Conservation (phyloP, 345 rosid species). For the Eucalyptus microcorys region DNA sequence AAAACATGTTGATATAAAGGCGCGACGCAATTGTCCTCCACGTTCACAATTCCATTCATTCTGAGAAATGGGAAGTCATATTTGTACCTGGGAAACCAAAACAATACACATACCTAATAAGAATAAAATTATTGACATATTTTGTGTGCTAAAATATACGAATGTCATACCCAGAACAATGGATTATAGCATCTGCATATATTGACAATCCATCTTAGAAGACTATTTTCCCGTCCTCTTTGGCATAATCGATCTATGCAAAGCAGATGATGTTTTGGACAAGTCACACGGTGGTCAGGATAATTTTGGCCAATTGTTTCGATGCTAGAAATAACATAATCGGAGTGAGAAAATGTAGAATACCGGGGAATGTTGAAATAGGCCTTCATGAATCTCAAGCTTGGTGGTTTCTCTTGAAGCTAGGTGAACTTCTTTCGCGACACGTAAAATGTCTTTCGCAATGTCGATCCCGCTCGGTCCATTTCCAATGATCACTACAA, state of each 20-base stretch:
- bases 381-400: background rate
- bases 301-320: background rate
- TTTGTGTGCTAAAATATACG: background rate
- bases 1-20: conserved; percentile 4
- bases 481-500: background rate
- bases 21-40: conserved; percentile 1
- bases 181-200: background rate
- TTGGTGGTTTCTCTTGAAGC: background rate
- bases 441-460: background rate
- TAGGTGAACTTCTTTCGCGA: background rate
- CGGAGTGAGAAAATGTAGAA: background rate
- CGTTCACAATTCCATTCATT: background rate
- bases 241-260: background rate
- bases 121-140: background rate
- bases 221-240: background rate
- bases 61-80: background rate
- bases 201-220: background rate
- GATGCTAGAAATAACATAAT: background rate
- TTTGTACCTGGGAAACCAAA: background rate
- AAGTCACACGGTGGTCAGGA: background rate
- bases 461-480: background rate
- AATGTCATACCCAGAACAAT: background rate
- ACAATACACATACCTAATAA: background rate
- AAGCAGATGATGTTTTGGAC: background rate
- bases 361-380: background rate